These are phyloP conservation scores for Penicillium manginii DNA, from an alignment of 495 filamentous ascomycete species.

Conservation along the genomic window DNA sequence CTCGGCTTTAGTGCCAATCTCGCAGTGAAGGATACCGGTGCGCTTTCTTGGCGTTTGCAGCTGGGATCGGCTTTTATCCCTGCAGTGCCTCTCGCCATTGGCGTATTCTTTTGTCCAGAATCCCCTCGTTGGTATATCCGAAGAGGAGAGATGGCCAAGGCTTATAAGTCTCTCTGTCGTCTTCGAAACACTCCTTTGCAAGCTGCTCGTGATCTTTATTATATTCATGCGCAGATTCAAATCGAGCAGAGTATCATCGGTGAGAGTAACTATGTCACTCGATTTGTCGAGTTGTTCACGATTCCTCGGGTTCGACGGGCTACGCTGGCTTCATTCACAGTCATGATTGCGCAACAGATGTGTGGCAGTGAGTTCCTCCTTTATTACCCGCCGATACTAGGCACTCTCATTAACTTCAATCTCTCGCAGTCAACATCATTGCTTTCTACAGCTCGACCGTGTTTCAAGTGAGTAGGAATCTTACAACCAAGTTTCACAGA, in stretches of 20 bases:
- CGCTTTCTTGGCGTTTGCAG: constrained; percentile 65
- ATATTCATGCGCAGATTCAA: constrained; percentile 63
- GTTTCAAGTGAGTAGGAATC: constrained; percentile 43
- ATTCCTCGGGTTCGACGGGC: constrained; percentile 70
- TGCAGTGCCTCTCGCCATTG: constrained; percentile 64
- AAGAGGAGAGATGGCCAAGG: constrained; percentile 56
- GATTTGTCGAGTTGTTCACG: constrained; percentile 67
- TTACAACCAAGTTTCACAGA: neutral
- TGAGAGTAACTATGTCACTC: constrained; percentile 55
- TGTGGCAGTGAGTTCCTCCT: constrained; percentile 62
- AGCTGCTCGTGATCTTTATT: constrained; percentile 69
- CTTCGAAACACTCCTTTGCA: constrained; percentile 64
- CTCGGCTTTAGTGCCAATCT: constrained; percentile 65
- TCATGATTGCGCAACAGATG: constrained; percentile 86
- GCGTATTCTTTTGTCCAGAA: constrained; percentile 69
- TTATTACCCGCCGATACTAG: neutral
- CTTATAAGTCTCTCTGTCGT: constrained; percentile 61
- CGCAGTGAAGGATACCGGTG: constrained; percentile 56
- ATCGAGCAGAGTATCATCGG: constrained; percentile 53
- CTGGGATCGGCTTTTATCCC: constrained; percentile 71
- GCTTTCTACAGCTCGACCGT: constrained; percentile 83
- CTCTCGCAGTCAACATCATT: constrained; percentile 57
- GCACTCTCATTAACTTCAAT: neutral
- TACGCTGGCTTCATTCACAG: constrained; percentile 63
- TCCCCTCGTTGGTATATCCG: constrained; percentile 73